These are phyloP conservation scores for Pichia sp. DNA, from an alignment of 1,139 yeast genomes.

Conservation along the genomic window DNA sequence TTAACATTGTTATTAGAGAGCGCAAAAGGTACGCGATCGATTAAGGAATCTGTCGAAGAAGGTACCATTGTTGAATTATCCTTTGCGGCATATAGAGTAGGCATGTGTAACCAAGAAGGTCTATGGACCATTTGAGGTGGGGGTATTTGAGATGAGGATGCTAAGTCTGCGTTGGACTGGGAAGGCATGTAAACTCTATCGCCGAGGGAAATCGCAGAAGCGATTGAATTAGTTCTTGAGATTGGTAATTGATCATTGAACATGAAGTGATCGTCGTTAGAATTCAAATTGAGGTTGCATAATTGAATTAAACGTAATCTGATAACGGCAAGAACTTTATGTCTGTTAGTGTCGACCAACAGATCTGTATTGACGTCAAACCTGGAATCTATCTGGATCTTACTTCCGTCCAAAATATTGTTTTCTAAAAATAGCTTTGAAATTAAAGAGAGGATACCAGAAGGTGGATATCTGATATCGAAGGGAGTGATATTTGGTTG, in stretches of 20 bases:
- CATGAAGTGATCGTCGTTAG: slow-evolving; percentile 17
- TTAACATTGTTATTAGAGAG: neutral
- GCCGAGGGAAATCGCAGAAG: slow-evolving; percentile 16
- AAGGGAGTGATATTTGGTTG: slow-evolving; percentile 43
- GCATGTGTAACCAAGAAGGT: slow-evolving; percentile 34
- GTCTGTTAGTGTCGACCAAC: slow-evolving; percentile 23
- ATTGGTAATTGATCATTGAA: slow-evolving; percentile 18
- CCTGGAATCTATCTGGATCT: slow-evolving; percentile 35
- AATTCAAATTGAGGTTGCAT: slow-evolving; percentile 19
- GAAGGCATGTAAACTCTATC: slow-evolving; percentile 9
- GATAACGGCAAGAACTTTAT: slow-evolving; percentile 35
- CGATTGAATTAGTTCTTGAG: slow-evolving; percentile 26
- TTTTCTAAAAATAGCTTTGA: slow-evolving; percentile 35
- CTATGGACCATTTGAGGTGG: slow-evolving; percentile 20
- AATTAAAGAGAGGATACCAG: slow-evolving; percentile 40
- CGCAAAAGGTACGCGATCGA: slow-evolving; percentile 28
- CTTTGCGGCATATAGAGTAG: slow-evolving; percentile 25
- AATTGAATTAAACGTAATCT: slow-evolving; percentile 38
- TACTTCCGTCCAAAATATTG: slow-evolving; percentile 24
- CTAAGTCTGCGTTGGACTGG: neutral
- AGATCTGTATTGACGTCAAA: slow-evolving; percentile 31
- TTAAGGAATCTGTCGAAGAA: slow-evolving; percentile 32
- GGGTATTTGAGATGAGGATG: neutral
- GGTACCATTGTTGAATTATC: slow-evolving; percentile 6
- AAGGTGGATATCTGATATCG: slow-evolving; percentile 40